Evolutionary conservation across 352 stramenopile genomes (phyloP), one percentile per base, ranked within the genome.

Genomic region (Globisporangium splendens): DNA sequence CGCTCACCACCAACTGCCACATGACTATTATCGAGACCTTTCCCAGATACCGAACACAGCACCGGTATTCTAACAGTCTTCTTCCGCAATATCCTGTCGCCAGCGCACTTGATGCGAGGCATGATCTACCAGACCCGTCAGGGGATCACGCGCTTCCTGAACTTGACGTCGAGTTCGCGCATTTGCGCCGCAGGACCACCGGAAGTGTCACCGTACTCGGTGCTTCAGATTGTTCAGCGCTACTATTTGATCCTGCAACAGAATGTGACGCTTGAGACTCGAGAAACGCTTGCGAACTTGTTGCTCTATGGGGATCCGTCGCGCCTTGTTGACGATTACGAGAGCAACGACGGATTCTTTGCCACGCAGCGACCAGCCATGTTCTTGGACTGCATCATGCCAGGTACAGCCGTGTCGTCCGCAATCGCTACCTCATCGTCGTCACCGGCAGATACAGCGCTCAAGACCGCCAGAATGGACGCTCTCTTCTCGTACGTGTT

Each of bases 101-200:
- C 67, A 3, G 2, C 17, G 0, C 77, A 79, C 53, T 54, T 88
- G 17, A 52, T 60, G 14, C 73, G 69, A 28, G 70, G 63, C 18
- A 39, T 80, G 1, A 56, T 84, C 31, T 86, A 73, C 58, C 75
- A 85, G 69, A 70, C 69, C 2, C 77, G 75, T 24, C 72, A 66
- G 10, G 77, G 68, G 17, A 54, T 88, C 20, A 54, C 61, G 2
- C 63, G 70, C 3, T 88, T 86, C 28, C 22, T 88, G 8, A 51
- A 55, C 7, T 62, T 77, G 33, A 31, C 46, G 12, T 71, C 67
- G 42, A 57, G 71, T 48, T 46, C 50, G 0, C 61, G 68, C 24
- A 58, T 88, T 1, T 31, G 46, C 8, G 47, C 69, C 0, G 56
- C 54, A 21, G 72, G 74, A 0, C 67, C 68, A 10, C 56, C 74